Conservation (phyloP, 1,284 basidiomycete genomes). For the Tilletia indica region DNA sequence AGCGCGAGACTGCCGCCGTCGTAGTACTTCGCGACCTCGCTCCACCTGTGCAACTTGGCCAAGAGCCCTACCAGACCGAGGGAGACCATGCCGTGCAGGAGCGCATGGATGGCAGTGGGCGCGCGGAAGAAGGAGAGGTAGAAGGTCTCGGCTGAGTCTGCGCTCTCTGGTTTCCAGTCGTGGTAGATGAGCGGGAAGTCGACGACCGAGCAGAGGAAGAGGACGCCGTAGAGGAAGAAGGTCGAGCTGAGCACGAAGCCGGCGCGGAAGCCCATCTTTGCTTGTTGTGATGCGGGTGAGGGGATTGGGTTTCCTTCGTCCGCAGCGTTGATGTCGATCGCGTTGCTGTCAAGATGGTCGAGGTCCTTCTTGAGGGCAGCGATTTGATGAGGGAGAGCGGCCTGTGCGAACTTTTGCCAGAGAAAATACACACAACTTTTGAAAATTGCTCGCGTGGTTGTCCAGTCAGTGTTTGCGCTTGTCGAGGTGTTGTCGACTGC, state of each 20-base stretch:
- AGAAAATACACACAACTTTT: no score
- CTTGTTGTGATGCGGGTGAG: no score
- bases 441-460: no score
- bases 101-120: conserved; percentile 44
- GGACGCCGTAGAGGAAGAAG: conserved; percentile 31
- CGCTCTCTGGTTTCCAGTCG: conserved; percentile 20
- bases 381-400: no score
- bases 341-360: no score
- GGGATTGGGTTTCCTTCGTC: no score
- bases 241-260: conserved; percentile 25
- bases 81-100: conserved; percentile 51
- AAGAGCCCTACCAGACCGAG: conserved; percentile 48
- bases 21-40: conserved; percentile 53
- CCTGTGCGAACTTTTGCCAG: no score
- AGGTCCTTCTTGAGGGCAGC: no score
- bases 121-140: conserved; percentile 48
- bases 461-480: no score
- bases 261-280: conserved; percentile 55
- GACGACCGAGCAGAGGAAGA: conserved; percentile 50
- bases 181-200: conserved; percentile 52
- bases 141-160: conserved; percentile 44
- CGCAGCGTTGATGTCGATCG: background rate
- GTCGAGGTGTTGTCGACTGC: no score
- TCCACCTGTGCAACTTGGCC: conserved; percentile 53
- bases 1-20: conserved; percentile 47